Base-by-base conservation (phyloP, 805 yeast genomes). In the Pichia exigua region DNA sequence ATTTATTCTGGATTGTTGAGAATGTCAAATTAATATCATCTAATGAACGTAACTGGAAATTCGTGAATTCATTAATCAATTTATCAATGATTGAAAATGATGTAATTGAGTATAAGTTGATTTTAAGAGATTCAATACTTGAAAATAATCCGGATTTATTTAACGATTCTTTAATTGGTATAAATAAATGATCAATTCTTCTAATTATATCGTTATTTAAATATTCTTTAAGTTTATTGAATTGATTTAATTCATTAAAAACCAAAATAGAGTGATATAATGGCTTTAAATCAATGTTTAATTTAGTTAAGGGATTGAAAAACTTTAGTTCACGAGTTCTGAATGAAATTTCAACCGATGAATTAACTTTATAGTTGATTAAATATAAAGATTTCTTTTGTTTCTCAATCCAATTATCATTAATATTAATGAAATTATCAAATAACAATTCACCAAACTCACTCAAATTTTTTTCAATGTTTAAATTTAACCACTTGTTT, bases 201-300 rank as follows among this genome's bases (percentile, higher is more conserved):
- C 81, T 75, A 48, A 80, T 70, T 70, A 92, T 73, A 65, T 88
- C 96, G 55, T 81, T 82, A 48, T 81, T 79, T 57, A 86, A 82
- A 54, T 82, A 82, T 38, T 74, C 72, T 44, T 79, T 74, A 48
- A 94, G 73, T 47, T 74, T 75, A n/a, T 78, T 81, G 18, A 75
- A 68, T 60, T 83, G 85, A 48, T 83, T 81, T 45, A 91, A 74
- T 4, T 90, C 82, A 53, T 83, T 79, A 62, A 84, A 91, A 1
- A 94, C 95, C 59, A 91, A 73, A 27, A 87, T 77, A 4, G 95
- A 82, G 67, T 92, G 97, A 65, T 81, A 87, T 28, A 92, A 72
- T 8, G 90, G 85, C n/a, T 81, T 76, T 52, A 91, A 66, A 51
- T 83, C 82, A 32, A 89, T 74, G n/a, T 64, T 62, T 6, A 71